phyloP scores from a whole-genome alignment of 225 moss, liverwort and hornwort genomes.

The Antitrichia curtipendula region DNA sequence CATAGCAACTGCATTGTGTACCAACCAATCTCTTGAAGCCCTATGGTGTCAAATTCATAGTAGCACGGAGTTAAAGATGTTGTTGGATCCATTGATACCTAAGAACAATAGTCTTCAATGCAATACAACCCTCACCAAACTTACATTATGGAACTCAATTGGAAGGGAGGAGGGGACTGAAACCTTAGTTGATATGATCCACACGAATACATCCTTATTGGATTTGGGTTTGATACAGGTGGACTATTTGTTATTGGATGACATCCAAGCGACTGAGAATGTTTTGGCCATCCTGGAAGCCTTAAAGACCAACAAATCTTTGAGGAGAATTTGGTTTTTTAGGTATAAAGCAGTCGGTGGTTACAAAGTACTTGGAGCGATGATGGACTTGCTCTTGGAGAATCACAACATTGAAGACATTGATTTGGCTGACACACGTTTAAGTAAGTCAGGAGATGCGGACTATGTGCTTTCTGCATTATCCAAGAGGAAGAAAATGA shows the following conservation, averaged over 20 bases:
- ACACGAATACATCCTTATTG: not conserved
- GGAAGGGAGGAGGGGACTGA: not conserved
- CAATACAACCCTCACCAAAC: not conserved
- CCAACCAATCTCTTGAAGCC: not conserved
- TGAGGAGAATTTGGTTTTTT: rapidly evolving
- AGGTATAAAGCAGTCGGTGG: rapidly evolving
- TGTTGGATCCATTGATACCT: not conserved
- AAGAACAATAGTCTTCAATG: not conserved
- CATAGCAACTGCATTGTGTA: not conserved
- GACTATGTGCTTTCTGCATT: not conserved
- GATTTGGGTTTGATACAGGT: rapidly evolving
- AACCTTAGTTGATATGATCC: not conserved
- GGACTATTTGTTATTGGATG: not conserved
- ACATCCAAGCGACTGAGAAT: not conserved
- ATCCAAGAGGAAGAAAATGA: not conserved
- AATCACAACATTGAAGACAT: not conserved
- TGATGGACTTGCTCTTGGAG: not conserved
- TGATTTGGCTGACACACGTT: rapidly evolving
- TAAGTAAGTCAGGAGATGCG: rapidly evolving
- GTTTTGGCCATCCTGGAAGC: not conserved
- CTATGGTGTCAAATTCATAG: rapidly evolving
- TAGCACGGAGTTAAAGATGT: not conserved
- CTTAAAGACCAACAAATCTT: not conserved
- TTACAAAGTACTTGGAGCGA: not conserved
- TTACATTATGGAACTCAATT: rapidly evolving